Conservation (phyloP, 1,284 basidiomycete genomes). For the Austroboletus novae-zelandiae region DNA sequence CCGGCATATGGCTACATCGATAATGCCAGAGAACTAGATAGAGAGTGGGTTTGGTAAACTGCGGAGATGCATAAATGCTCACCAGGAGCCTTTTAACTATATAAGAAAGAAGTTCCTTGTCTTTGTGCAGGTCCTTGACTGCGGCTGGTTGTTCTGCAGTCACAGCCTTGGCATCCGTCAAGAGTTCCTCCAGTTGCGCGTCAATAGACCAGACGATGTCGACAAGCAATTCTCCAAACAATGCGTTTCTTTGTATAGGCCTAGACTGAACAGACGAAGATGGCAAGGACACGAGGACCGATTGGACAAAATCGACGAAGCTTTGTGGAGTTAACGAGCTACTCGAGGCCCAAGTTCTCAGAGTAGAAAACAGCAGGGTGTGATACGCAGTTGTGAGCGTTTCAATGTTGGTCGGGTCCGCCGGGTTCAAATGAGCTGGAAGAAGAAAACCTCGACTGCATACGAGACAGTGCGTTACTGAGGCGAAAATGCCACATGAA, state of each 20-base stretch:
- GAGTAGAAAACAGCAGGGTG: conserved; percentile 56
- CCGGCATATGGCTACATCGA: conserved; percentile 59
- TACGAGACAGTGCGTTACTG: conserved; percentile 9
- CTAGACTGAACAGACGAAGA: conserved; percentile 49
- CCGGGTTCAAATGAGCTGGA: conserved; percentile 54
- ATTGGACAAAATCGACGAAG: conserved; percentile 62
- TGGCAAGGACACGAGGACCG: conserved; percentile 58
- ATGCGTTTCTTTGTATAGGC: conserved; percentile 37
- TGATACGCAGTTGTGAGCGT: conserved; percentile 63
- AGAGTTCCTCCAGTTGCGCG: conserved; percentile 67
- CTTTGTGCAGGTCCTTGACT: conserved; percentile 26
- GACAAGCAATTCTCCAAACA: conserved; percentile 67
- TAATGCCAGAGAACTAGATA: conserved; percentile 38
- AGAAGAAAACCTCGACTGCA: conserved; percentile 57
- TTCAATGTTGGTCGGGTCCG: conserved; percentile 50
- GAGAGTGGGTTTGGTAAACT: conserved; percentile 4
- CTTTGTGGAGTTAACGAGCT: conserved; percentile 43
- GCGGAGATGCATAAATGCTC: conserved; percentile 27
- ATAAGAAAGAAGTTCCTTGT: conserved; percentile 58
- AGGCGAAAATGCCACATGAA: conserved; percentile 9
- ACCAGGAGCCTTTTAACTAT: conserved; percentile 68
- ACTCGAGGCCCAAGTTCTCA: conserved; percentile 53
- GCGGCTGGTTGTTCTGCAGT: conserved; percentile 16
- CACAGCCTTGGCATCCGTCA: conserved; percentile 49
- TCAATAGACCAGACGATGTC: conserved; percentile 81